Base-by-base conservation (phyloP, 805 yeast species). In the Metschnikowia continentalis region DNA sequence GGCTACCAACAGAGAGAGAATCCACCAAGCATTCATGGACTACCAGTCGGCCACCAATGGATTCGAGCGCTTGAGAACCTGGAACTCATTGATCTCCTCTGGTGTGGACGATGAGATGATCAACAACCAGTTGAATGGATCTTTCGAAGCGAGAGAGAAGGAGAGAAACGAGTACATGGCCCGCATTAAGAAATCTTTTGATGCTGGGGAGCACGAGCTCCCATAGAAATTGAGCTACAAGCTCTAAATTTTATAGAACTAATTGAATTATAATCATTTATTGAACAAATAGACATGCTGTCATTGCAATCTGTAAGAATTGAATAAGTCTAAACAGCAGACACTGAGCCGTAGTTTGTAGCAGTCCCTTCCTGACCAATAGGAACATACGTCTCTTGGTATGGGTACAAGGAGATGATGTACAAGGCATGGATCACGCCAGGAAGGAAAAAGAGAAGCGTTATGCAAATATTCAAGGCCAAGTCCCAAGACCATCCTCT, bases 341-440 rank as follows among this genome's bases (percentile, higher is more conserved):
- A 53, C 11, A 49, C 49, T 5, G 55, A 32, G 17, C 55, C 53
- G 22, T 53, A 53, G 10, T 45, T 45, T n/a, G 36, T 43, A 11
- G 50, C 19, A 3, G 35, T 20, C 13, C 23, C 46, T 26, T 36
- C 42, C 14, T 52, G 53, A 6, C 39, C 49, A 36, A 46, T 47
- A 15, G 57, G 60, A 14, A 63, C 63, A 42, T 63, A 62, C 1
- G 52, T 49, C 45, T 67, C 72, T 8, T 64, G 55, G 58, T 68
- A 72, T 6, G 95, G 95, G 62, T 86, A 86, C 59, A 80, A 75
- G 49, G 89, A 81, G 50, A 88, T 87, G 60, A 88, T 84, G 66
- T 87, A 88, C 80, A 88, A 84, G 38, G 85, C 72, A 61, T 88
- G 96, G 53, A 88, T 66, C 35, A 88, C 76, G 10, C 94, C 96